Evolutionary conservation across 2,329 filamentous ascomycete genomes (phyloP).

Genomic region (Dactylella cylindrospora): DNA sequence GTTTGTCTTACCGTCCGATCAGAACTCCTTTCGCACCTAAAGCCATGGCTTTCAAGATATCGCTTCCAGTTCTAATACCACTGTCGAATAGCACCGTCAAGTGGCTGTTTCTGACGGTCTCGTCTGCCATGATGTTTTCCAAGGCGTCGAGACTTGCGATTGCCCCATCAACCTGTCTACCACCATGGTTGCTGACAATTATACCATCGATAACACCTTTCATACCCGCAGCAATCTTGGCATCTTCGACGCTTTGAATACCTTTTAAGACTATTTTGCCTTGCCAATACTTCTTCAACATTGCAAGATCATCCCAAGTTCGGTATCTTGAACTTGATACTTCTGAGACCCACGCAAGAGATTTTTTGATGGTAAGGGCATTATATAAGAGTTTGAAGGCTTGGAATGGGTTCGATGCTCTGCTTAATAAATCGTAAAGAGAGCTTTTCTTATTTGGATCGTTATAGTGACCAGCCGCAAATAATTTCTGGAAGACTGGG

Average conservation of each 20-base stretch:
- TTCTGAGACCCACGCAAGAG: conserved; percentile 58
- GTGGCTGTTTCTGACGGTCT: conserved; percentile 50
- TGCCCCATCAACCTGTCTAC: conserved; percentile 52
- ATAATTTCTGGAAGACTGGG: conserved; percentile 64
- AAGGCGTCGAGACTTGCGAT: conserved; percentile 51
- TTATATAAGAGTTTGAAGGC: conserved; percentile 40
- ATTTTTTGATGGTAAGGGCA: conserved; percentile 54
- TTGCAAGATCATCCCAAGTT: conserved; percentile 60
- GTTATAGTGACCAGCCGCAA: conserved; percentile 55
- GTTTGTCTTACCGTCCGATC: conserved; percentile 51
- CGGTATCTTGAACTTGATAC: conserved; percentile 60
- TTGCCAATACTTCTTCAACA: conserved; percentile 30
- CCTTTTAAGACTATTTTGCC: conserved; percentile 48
- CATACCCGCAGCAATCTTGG: conserved; percentile 44
- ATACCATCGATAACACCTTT: conserved; percentile 50
- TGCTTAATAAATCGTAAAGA: conserved; percentile 15
- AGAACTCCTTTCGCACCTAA: conserved; percentile 55
- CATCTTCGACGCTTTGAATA: conserved; percentile 54
- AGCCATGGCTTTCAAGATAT: conserved; percentile 53
- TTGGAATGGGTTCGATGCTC: conserved; percentile 37
- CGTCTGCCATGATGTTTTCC: conserved; percentile 52
- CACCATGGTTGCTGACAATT: conserved; percentile 55
- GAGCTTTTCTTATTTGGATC: conserved; percentile 56
- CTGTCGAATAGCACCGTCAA: conserved; percentile 54
- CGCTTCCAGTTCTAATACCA: conserved; percentile 53